Evolutionary conservation across 176 grass and related monocot genomes (phyloP), one percentile per base, ranked within the genome.

Genomic region (Oryza rufipogon): DNA sequence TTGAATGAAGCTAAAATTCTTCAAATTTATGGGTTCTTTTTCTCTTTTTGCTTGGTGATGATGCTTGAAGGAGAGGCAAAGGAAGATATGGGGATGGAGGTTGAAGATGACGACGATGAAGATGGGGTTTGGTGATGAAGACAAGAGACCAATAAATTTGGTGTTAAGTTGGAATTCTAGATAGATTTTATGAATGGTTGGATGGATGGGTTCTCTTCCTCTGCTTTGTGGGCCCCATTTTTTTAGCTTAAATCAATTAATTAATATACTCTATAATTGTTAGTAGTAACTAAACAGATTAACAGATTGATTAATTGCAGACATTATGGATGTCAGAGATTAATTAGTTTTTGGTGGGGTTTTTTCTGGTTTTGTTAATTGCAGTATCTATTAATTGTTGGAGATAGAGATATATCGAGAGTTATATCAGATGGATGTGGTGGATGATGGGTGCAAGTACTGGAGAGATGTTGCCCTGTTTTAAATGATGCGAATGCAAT

Each of bases 61-160:
- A 83, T 66, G 71, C 4, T 74, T 75, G 26, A 64, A 66, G 70
- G 42, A 7, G 70, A 47, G 81, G 71, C 71, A 32, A 66, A 11
- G 70, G 51, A 20, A 25, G 58, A 45, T 78, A 66, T 79, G 49
- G 32, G 25, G 46, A 20, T 19, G 48, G 74, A 4, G 47, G 26
- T 20, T 16, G 44, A 20, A 58, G 52, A 56, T 7, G 52, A 20
- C 17, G 17, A 7, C 17, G 42, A 48, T 2, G 44, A 48, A 5
- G 65, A 74, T 20, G 26, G 26, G 47, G 70, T 65, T 83, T 7
- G 70, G 70, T 41, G 71, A 75, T 4, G 44, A 28, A 0, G 72
- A 76, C 81, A 52, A 32, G 41, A 12, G 42, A 83, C 81, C 81
- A 66, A 28, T 33, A 74, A 9, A 9, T 66, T 83, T 83, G 72